phyloP scores from a whole-genome alignment of 2,329 filamentous ascomycete genomes.

The Colletotrichum camelliae region DNA sequence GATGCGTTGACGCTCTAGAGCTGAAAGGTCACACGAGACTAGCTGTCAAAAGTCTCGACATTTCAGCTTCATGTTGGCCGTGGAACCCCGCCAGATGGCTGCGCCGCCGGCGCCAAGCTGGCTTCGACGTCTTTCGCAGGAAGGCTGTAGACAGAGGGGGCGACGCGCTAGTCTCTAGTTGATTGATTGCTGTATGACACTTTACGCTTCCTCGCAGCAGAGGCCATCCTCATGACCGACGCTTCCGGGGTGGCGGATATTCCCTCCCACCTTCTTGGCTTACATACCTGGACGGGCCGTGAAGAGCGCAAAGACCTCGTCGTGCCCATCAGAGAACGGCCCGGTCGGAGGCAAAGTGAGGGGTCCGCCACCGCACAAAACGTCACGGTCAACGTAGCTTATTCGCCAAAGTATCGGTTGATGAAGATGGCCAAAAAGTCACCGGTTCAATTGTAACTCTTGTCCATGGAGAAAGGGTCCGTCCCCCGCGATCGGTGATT shows the following conservation, averaged over 20 bases:
- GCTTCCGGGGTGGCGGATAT: constrained; percentile 1
- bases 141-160: background rate
- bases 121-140: background rate
- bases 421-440: background rate
- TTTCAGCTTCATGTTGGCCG: background rate
- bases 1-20: background rate
- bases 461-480: background rate
- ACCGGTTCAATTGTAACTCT: background rate
- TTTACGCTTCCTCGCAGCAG: background rate
- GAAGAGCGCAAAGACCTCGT: background rate
- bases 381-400: background rate
- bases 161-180: background rate
- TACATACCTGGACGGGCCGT: background rate
- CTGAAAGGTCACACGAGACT: background rate
- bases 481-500: background rate
- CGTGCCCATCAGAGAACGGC: background rate
- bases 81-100: background rate
- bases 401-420: background rate
- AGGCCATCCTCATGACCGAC: background rate
- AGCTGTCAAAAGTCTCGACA: background rate
- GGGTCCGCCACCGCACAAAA: constrained; percentile 7
- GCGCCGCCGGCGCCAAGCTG: background rate
- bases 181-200: background rate
- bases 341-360: constrained; percentile 7
- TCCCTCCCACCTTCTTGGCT: background rate